These are phyloP conservation scores for Tricholoma matsutake DNA, from an alignment of 768 basidiomycete genomes.

Conservation along the genomic window DNA sequence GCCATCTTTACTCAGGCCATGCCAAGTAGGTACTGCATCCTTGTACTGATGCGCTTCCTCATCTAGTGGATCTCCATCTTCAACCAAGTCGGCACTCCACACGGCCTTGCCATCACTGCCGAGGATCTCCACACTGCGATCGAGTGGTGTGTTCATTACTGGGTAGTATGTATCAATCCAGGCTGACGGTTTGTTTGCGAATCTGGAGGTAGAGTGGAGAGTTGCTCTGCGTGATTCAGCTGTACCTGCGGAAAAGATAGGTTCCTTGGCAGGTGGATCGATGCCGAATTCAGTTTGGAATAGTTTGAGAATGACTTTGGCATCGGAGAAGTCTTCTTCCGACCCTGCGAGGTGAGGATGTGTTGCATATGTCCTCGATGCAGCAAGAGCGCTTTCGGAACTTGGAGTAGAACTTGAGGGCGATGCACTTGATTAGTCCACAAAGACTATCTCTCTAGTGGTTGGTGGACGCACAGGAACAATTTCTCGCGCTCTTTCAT, in stretches of 20 bases:
- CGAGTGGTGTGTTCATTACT: constrained; percentile 74
- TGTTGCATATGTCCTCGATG: constrained; percentile 57
- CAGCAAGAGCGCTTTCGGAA: constrained; percentile 51
- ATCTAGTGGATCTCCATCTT: constrained; percentile 70
- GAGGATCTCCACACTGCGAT: constrained; percentile 65
- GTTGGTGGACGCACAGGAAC: constrained; percentile 17
- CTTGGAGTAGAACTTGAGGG: constrained; percentile 50
- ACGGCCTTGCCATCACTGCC: constrained; percentile 47
- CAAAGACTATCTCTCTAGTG: not conserved
- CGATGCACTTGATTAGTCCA: not conserved
- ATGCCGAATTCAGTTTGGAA: constrained; percentile 68
- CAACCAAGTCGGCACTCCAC: constrained; percentile 73
- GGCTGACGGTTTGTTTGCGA: constrained; percentile 50
- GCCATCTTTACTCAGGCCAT: constrained; percentile 78
- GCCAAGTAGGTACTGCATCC: constrained; percentile 76
- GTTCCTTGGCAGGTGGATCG: constrained; percentile 35
- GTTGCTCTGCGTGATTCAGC: constrained; percentile 65
- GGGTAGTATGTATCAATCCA: constrained; percentile 93
- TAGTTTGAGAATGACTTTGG: constrained; percentile 61
- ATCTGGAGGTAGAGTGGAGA: constrained; percentile 44
- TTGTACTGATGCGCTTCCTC: constrained; percentile 65
- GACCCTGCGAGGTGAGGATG: constrained; percentile 76
- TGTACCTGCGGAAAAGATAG: constrained; percentile 72
- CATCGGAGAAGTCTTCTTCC: constrained; percentile 55
- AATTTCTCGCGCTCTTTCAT: constrained; percentile 16